Base-by-base conservation (phyloP, 164 flowering plant genomes). In the Warburgia ugandensis region DNA sequence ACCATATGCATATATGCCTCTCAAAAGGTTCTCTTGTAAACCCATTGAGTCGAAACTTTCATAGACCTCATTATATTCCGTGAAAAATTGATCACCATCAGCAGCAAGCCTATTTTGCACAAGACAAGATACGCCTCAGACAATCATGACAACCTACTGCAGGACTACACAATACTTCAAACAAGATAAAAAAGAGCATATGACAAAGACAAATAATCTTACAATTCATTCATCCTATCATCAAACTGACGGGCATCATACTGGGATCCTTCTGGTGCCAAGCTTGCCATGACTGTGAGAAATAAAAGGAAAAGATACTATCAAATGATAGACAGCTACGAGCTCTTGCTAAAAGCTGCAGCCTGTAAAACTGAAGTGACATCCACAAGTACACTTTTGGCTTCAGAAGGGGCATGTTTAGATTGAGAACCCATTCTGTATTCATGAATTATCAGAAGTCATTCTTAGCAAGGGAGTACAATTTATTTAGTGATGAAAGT, bases 1-100 rank as follows among this genome's bases (percentile, higher is more conserved):
- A 81, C 92, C 92, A 60, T 84, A 84, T 9, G 88, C 92, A 67
- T 81, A 84, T 16, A 84, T 81, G 29, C 92, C 92, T 67, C 92
- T 81, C 52, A 81, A 68, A 46, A 81, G 88, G 61, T 84, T 79
- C 63, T 77, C 85, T 42, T 68, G 74, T 38, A 79, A 42, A 3
- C 78, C 81, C 91, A 83, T 83, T 0, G 75, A 47, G 69, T 84
- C 92, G 66, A 84, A 61, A n/a, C n/a, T n/a, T n/a, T n/a, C n/a
- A n/a, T n/a, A n/a, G n/a, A n/a, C n/a, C n/a, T n/a, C n/a, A n/a
- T 84, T 88, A 55, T 81, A 81, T 6, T 78, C 63, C 16, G 88
- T 79, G 65, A 84, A 79, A 61, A 79, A 84, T 17, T 83, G 88
- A 35, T 76, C 69, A 8, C 76, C 84, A 20, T 76, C 84, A 50